Evolutionary conservation across 2,329 filamentous ascomycete species (phyloP).

Genomic region (Verticillium dahliae): DNA sequence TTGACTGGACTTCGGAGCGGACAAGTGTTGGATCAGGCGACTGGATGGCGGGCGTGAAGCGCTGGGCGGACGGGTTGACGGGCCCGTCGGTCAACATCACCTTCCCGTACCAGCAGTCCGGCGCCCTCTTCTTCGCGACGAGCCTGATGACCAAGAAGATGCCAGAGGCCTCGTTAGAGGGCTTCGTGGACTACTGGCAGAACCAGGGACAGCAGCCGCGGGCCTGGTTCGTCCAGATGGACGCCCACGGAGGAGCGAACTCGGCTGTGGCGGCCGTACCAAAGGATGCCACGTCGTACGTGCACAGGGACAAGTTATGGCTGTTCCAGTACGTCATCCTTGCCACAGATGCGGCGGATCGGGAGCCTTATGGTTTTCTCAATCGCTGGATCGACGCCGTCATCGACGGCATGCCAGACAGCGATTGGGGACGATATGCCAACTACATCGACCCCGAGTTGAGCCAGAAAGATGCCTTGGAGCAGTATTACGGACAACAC

Average conservation of each 20-base stretch:
- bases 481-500: conserved; percentile 39
- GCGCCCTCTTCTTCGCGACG: background rate
- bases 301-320: conserved; percentile 36
- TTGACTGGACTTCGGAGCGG: conserved; percentile 1
- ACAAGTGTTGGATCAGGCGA: conserved; percentile 1
- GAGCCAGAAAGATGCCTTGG: conserved; percentile 36
- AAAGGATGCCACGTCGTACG: conserved; percentile 24
- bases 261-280: conserved; percentile 25
- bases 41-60: conserved; percentile 15
- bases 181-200: conserved; percentile 19
- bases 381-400: conserved; percentile 33
- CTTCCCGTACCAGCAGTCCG: background rate
- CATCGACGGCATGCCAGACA: conserved; percentile 23
- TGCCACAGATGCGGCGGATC: conserved; percentile 24
- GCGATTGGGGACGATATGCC: conserved; percentile 40
- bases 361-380: conserved; percentile 19
- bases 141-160: conserved; percentile 21
- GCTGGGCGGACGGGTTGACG: conserved; percentile 1
- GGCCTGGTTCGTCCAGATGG: conserved; percentile 17
- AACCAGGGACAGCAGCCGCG: background rate
- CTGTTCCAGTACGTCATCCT: conserved; percentile 41
- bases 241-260: conserved; percentile 26
- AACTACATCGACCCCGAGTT: conserved; percentile 47
- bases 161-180: conserved; percentile 13
- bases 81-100: conserved; percentile 3